Percentiles rank a stretch among this genome's conserved stretches.
Conservation (phyloP, 352 stramenopile species). For the Phytophthora chlamydospora region DNA sequence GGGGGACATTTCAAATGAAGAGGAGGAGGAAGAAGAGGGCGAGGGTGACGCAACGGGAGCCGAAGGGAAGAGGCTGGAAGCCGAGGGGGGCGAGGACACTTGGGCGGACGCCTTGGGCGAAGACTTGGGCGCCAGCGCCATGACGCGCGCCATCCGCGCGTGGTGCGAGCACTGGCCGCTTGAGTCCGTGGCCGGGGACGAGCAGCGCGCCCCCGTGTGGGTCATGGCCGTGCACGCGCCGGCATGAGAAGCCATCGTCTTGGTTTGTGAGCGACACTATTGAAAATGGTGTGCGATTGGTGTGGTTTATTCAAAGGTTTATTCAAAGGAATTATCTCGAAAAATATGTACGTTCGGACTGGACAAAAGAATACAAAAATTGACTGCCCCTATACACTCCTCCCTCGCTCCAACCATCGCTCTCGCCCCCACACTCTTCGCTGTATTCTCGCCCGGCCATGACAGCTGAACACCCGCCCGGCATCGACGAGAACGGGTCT, state of each 20-base stretch:
- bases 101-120: slow-evolving; percentile 12
- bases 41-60: slow-evolving; percentile 15
- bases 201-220: slow-evolving; percentile 72
- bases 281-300: too few species aligned
- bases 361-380: too few species aligned
- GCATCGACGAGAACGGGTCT: too few species aligned
- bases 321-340: too few species aligned
- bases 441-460: too few species aligned
- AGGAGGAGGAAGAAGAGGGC: slow-evolving; percentile 28
- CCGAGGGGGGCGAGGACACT: slow-evolving; percentile 8
- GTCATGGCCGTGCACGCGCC: slow-evolving; percentile 54
- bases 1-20: slow-evolving; percentile 33
- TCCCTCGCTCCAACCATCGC: too few species aligned
- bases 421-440: too few species aligned
- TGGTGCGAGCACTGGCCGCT: slow-evolving; percentile 76
- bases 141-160: slow-evolving; percentile 76
- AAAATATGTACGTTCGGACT: too few species aligned
- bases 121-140: slow-evolving; percentile 76
- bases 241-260: slow-evolving; percentile 8
- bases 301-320: too few species aligned
- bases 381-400: too few species aligned
- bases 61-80: slow-evolving; percentile 11
- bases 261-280: too few species aligned
- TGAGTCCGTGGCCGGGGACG: slow-evolving; percentile 46
- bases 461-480: too few species aligned